Evolutionary conservation across 148 eudicot species (phyloP), one percentile per base, ranked within the genome.

Genomic region (Amaranthus cruentus): DNA sequence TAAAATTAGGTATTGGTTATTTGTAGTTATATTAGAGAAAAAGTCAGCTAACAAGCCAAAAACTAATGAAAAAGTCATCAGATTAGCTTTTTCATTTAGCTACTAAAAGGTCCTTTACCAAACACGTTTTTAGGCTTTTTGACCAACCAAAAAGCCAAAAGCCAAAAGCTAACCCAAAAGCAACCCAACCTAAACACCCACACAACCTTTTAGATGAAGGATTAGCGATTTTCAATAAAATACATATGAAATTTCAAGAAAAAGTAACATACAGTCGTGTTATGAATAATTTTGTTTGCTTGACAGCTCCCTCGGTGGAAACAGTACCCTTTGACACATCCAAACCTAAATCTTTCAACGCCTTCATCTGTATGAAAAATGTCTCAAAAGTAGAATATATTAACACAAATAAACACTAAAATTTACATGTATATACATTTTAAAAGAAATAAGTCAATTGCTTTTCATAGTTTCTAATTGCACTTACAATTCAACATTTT

Each of bases 311-410:
- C 70, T 90, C 92, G 28, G 98, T 95, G 70, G 87, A 74, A 75
- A 95, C 98, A 75, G 83, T 85, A 72, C 97, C 98, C 78, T 95
- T 95, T 70, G 85, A 73, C 59, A 95, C 98, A 86, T 90, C 91
- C 86, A 95, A 73, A 60, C 96, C 98, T 75, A 95, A 81, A 78
- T 87, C 97, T 81, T 86, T 95, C 55, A 95, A 83, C 42, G 97
- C 93, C 81, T 77, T 91, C 97, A 95, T 91, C 98, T 95, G 93
- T 12, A 9, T 5, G 50, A 56, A 73, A 58, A 59, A 50, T 11
- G 65, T 42, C 73, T 53, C 46, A 55, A 46, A 70, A 59, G 9
- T 46, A 4, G 9, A 58, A 56, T 14, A 63, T 55, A 5, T 46
- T 42, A 18, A 59, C 52, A 51, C 47, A 38, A 3, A 68, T 14